These are phyloP conservation scores for Pseudonitzschia delicatissima DNA, from an alignment of 108 stramenopile genomes.

Conservation along the genomic window DNA sequence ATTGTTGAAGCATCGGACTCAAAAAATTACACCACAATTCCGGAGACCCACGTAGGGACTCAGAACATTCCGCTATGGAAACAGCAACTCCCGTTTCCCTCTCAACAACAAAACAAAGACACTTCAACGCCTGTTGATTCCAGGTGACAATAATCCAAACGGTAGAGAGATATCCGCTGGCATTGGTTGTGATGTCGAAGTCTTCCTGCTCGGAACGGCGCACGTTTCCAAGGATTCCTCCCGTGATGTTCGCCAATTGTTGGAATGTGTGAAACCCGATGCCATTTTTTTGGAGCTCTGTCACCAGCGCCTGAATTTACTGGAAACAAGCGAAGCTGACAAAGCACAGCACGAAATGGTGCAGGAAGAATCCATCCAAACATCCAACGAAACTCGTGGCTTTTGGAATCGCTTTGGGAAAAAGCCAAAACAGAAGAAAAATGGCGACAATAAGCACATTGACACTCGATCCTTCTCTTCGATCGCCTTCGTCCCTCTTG, in stretches of 20 bases:
- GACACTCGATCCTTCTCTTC: slow-evolving; percentile 23
- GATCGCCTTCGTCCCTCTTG: slow-evolving; percentile 38
- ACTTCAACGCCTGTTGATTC: slow-evolving; percentile 34
- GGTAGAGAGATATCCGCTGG: not conserved
- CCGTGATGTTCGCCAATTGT: slow-evolving; percentile 56
- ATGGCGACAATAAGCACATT: slow-evolving; percentile 19
- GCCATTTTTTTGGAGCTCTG: slow-evolving; percentile 81
- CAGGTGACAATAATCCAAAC: slow-evolving; percentile 3
- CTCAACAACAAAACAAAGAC: slow-evolving; percentile 33
- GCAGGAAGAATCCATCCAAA: slow-evolving; percentile 12
- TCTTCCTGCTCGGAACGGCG: slow-evolving; percentile 78
- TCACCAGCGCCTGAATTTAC: slow-evolving; percentile 62
- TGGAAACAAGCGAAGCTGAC: slow-evolving; percentile 22
- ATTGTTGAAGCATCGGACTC: not conserved
- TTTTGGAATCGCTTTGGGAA: slow-evolving; percentile 7
- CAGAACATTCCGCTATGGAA: slow-evolving; percentile 37
- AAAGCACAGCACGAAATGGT: not conserved
- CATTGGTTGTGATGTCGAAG: slow-evolving; percentile 18
- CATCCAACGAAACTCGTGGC: not conserved
- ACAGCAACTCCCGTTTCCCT: slow-evolving; percentile 17
- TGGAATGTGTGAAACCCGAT: slow-evolving; percentile 64
- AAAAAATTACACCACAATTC: not conserved
- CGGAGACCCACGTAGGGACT: not conserved
- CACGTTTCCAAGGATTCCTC: slow-evolving; percentile 79
- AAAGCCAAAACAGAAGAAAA: slow-evolving; percentile 27